Conservation (phyloP, 306 rosid genomes). For the Potentilla sterilis region DNA sequence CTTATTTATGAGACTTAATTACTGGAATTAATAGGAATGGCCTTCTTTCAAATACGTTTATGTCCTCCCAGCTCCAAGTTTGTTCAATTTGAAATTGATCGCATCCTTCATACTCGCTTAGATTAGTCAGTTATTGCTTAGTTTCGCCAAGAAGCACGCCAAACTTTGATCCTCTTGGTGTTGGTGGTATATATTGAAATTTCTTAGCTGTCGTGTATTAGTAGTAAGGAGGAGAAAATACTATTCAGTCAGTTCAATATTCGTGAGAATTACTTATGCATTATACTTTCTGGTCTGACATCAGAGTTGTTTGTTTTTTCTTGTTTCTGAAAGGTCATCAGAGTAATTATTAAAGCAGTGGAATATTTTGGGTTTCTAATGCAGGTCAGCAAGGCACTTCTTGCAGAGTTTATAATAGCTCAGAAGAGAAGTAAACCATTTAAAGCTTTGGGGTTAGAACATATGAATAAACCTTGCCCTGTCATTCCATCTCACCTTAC, state of each 20-base stretch:
- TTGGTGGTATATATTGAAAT: neutral
- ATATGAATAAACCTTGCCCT: constrained; percentile 76
- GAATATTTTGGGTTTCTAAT: constrained; percentile 23
- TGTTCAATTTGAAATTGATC: neutral
- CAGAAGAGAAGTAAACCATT: constrained; percentile 66
- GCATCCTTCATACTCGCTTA: neutral
- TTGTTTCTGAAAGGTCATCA: too few relatives aligned
- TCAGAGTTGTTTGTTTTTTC: neutral
- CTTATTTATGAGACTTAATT: neutral
- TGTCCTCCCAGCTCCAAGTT: neutral
- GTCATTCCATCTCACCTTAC: constrained; percentile 63
- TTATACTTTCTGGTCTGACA: neutral
- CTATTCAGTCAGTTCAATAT: neutral
- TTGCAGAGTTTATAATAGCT: constrained; percentile 55
- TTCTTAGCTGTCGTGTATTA: neutral
- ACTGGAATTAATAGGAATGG: neutral
- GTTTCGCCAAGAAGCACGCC: neutral
- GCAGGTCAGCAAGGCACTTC: constrained; percentile 94
- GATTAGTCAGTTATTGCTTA: neutral
- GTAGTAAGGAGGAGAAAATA: neutral
- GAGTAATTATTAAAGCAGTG: constrained; percentile 3
- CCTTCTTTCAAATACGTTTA: neutral
- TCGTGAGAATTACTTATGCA: neutral
- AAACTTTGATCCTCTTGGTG: neutral
- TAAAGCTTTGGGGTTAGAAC: constrained; percentile 75